These are phyloP conservation scores for Alliaria petiolata DNA, from an alignment of 345 rosid genomes.

Conservation along the genomic window DNA sequence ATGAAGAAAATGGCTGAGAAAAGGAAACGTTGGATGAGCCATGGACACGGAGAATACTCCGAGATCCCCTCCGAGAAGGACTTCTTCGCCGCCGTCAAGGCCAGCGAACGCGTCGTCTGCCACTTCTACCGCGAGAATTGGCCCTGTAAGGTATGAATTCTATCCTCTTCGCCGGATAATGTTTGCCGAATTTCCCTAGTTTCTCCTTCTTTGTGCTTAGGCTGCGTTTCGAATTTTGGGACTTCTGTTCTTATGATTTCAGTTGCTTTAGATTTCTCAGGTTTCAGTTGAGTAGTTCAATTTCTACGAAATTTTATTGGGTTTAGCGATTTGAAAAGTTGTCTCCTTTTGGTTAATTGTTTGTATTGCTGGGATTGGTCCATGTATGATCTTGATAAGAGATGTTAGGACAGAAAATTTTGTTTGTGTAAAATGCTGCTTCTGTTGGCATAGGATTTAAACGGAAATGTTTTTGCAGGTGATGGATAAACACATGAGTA, in stretches of 20 bases:
- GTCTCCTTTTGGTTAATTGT: conserved; percentile 23
- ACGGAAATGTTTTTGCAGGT: conserved; percentile 46
- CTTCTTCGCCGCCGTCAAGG: conserved; percentile 77
- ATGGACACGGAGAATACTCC: conserved; percentile 88
- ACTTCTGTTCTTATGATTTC: not conserved
- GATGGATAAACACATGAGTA: conserved; percentile 85
- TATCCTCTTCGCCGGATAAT: not conserved
- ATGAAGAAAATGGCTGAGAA: conserved; percentile 98
- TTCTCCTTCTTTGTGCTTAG: not conserved
- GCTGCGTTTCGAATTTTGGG: not conserved
- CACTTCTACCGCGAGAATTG: conserved; percentile 97
- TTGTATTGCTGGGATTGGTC: not conserved
- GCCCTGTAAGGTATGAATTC: conserved; percentile 80
- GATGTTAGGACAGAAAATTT: not conserved
- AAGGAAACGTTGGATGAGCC: conserved; percentile 89
- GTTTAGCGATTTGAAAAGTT: not conserved
- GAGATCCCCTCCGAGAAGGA: conserved; percentile 86
- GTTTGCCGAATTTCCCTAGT: not conserved
- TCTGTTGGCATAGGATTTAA: not conserved
- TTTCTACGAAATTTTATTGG: not conserved
- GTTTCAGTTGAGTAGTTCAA: not conserved
- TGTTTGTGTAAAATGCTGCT: not conserved
- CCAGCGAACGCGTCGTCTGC: conserved; percentile 93
- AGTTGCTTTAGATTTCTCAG: not conserved
- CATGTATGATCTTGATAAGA: not conserved